Percentiles rank a stretch among this genome's conserved stretches.
These are phyloP conservation scores for Mycena epipterygia DNA, from an alignment of 768 basidiomycete genomes.

Conservation along the genomic window DNA sequence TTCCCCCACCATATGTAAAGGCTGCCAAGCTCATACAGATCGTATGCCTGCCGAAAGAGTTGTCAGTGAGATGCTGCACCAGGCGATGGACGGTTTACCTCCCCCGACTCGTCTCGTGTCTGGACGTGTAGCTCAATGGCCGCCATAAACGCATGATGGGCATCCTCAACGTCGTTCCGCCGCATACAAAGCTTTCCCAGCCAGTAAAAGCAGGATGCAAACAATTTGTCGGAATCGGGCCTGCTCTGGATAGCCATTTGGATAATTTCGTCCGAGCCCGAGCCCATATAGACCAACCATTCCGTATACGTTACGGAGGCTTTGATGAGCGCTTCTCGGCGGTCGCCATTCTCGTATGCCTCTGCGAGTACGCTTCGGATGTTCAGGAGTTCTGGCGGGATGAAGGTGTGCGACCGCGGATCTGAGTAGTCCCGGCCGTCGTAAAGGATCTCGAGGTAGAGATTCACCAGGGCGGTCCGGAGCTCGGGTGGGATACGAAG, in stretches of 20 bases:
- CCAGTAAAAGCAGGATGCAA: conserved; percentile 35
- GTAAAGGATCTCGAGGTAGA: conserved; percentile 30
- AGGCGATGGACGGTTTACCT: conserved; percentile 5
- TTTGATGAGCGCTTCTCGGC: conserved; percentile 25
- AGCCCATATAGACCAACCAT: conserved; percentile 35
- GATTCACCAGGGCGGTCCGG: conserved; percentile 29
- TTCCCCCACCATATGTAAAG: conserved; percentile 34
- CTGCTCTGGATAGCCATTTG: conserved; percentile 31
- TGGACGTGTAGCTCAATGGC: conserved; percentile 29
- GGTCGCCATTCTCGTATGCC: conserved; percentile 29
- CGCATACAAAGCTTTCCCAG: conserved; percentile 34
- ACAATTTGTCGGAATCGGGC: conserved; percentile 17
- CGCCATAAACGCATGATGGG: conserved; percentile 25
- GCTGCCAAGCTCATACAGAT: conserved; percentile 34
- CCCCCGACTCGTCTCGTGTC: conserved; percentile 23
- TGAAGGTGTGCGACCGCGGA: conserved; percentile 27
- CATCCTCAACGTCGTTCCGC: conserved; percentile 30
- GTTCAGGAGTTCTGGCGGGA: conserved; percentile 35
- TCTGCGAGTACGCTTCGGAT: conserved; percentile 31
- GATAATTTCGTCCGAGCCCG: conserved; percentile 35
- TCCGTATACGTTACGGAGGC: conserved; percentile 32
- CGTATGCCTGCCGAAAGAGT: conserved; percentile 14
- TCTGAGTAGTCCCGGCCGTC: conserved; percentile 32
- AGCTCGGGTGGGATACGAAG: conserved; percentile 24
- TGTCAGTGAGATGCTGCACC: neutral